Percentiles rank a stretch among this genome's conserved stretches.
These are phyloP conservation scores for Candida koratica DNA, from an alignment of 805 yeast genomes.

Conservation along the genomic window DNA sequence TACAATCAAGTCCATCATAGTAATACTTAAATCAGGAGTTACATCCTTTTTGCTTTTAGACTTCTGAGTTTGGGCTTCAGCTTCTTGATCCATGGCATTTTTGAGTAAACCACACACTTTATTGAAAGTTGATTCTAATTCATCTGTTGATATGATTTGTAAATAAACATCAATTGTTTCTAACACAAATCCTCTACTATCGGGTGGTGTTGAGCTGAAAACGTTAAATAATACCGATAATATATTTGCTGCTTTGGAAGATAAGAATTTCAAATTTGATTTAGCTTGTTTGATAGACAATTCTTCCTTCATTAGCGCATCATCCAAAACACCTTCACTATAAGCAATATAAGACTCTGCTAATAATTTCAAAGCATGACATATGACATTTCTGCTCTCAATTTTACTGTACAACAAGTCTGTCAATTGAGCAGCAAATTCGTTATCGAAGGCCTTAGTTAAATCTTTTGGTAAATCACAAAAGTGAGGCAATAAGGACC, in stretches of 20 bases:
- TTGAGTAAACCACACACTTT: constrained; percentile 80
- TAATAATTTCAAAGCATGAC: constrained; percentile 72
- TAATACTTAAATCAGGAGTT: constrained; percentile 59
- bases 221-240: constrained; percentile 88
- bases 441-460: constrained; percentile 57
- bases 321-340: constrained; percentile 53
- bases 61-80: too few relatives aligned
- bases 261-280: constrained; percentile 57
- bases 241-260: constrained; percentile 66
- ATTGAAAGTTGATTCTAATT: constrained; percentile 71
- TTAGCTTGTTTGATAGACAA: constrained; percentile 56
- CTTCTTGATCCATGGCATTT: constrained; percentile 63
- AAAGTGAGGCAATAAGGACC: constrained; percentile 88
- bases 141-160: constrained; percentile 62
- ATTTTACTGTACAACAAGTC: constrained; percentile 69
- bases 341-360: constrained; percentile 74
- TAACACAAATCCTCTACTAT: constrained; percentile 75
- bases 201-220: constrained; percentile 83
- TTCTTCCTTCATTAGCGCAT: constrained; percentile 52
- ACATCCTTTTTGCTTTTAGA: constrained; percentile 16
- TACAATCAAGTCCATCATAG: constrained; percentile 89
- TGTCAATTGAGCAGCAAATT: constrained; percentile 75
- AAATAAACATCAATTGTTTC: constrained; percentile 84
- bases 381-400: constrained; percentile 72
- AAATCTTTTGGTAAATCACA: constrained; percentile 84